Evolutionary conservation across 768 basidiomycete species (phyloP).

Genomic region (Tulasnella calospora): DNA sequence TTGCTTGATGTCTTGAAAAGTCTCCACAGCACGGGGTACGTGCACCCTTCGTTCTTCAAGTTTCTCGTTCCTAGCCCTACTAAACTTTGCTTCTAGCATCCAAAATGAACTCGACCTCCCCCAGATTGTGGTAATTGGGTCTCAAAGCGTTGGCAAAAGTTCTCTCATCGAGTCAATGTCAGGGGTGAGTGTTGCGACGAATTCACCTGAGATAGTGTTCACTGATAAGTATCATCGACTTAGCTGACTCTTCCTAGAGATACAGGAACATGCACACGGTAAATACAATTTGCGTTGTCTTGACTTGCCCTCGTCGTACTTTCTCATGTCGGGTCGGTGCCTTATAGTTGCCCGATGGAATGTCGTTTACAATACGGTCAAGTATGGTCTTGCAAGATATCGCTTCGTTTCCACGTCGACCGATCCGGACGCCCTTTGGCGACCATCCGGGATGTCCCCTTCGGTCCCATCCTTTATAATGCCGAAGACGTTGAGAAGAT

Average conservation of each 20-base stretch:
- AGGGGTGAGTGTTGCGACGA: constrained; percentile 12
- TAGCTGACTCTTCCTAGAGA: constrained; percentile 64
- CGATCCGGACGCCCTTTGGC: constrained; percentile 12
- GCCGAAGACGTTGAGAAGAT: constrained; percentile 28
- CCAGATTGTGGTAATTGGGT: constrained; percentile 66
- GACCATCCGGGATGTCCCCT: constrained; percentile 28
- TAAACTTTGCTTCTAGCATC: neutral
- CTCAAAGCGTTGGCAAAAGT: constrained; percentile 70
- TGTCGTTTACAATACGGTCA: constrained; percentile 33
- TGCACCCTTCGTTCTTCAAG: neutral
- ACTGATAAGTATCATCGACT: neutral
- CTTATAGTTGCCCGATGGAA: constrained; percentile 40
- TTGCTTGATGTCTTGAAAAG: constrained; percentile 16
- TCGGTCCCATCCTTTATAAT: constrained; percentile 18
- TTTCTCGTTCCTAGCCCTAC: neutral
- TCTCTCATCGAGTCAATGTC: constrained; percentile 75
- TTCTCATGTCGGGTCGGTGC: constrained; percentile 38
- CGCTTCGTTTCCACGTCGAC: constrained; percentile 36
- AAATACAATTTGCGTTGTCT: constrained; percentile 38
- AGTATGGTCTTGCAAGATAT: constrained; percentile 38
- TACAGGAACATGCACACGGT: constrained; percentile 74
- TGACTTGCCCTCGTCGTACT: constrained; percentile 55
- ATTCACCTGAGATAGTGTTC: neutral
- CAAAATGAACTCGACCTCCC: constrained; percentile 60
- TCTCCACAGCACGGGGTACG: constrained; percentile 20